Evolutionary conservation across 352 stramenopile species (phyloP), one percentile per base, ranked within the genome.

Genomic region (Aphanomyces astaci): DNA sequence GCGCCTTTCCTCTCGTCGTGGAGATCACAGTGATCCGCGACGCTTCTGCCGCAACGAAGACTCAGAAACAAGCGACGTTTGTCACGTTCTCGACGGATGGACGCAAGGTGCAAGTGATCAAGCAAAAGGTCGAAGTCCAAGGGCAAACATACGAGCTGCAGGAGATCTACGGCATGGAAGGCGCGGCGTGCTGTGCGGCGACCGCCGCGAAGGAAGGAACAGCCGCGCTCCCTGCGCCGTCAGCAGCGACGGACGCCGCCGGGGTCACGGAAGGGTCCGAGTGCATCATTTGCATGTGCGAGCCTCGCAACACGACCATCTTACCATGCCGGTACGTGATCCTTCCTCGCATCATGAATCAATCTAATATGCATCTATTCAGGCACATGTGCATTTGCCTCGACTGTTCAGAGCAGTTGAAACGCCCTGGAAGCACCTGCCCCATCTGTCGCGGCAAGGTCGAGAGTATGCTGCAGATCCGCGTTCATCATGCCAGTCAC

Each of bases 111-210:
- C 90, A 90, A 70, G 77, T 92, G 66, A 73, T 94, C 66, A 94
- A 94, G 67, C 86, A 94, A 59, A 94, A 94, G 71, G 83, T 92
- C 36, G 70, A 82, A 67, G 70, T 88, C 22, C 76, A 91, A 22
- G 82, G 80, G 1, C 56, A 91, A 64, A 91, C 84, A 5, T 94
- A 94, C 73, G 84, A 94, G 69, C 73, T 94, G 24, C 86, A 93
- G 73, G 86, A 94, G 72, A 92, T 94, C 60, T 94, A 94, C 64
- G 86, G 86, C 32, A 92, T 94, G 53, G 83, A 93, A 60, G 86
- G 82, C 17, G 78, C 79, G 4, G 36, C 51, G 15, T 32, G 25
- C 33, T 59, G 51, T 30, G 73, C 91, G 0, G 75, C 82, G 17
- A 80, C 82, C 33, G 79, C 77, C 3, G 77, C 62, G 22, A 68